Evolutionary conservation across 371 early-diverging fungal species (phyloP).

Genomic region (Saksenaea oblongispora): DNA sequence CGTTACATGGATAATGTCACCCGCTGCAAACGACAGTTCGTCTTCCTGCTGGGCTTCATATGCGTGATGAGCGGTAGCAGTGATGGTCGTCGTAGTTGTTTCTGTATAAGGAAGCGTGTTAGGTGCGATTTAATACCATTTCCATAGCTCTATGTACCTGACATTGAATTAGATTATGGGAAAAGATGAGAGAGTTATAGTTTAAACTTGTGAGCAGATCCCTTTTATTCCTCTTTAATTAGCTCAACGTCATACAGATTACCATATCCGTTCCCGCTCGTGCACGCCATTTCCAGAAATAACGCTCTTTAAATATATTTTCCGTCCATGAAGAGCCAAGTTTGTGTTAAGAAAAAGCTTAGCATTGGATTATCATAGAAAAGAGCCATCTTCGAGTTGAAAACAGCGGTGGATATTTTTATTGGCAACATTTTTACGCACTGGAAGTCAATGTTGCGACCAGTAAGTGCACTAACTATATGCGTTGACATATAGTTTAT

Average conservation of each 20-base stretch:
- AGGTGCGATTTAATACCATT: not conserved
- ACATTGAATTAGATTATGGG: not conserved
- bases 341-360: no score
- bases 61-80: slow-evolving; percentile 25
- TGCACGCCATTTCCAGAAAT: not conserved
- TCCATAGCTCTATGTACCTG: not conserved
- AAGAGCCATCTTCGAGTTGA: no score
- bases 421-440: no score
- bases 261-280: not conserved
- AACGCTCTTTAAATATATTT: no score
- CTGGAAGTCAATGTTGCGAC: no score
- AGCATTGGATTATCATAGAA: no score
- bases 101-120: not conserved
- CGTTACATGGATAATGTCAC: slow-evolving; percentile 54
- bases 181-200: not conserved
- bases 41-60: slow-evolving; percentile 55
- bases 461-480: no score
- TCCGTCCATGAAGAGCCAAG: no score
- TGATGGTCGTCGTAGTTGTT: not conserved
- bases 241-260: not conserved
- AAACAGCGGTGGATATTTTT: no score
- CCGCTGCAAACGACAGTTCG: slow-evolving; percentile 58
- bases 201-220: not conserved
- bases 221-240: not conserved
- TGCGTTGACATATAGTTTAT: no score